A percentile compares a stretch with the other conserved stretches of the same genome.
Conservation (phyloP, 2,329 filamentous ascomycete species). For the Cercospora zeae-maydis region DNA sequence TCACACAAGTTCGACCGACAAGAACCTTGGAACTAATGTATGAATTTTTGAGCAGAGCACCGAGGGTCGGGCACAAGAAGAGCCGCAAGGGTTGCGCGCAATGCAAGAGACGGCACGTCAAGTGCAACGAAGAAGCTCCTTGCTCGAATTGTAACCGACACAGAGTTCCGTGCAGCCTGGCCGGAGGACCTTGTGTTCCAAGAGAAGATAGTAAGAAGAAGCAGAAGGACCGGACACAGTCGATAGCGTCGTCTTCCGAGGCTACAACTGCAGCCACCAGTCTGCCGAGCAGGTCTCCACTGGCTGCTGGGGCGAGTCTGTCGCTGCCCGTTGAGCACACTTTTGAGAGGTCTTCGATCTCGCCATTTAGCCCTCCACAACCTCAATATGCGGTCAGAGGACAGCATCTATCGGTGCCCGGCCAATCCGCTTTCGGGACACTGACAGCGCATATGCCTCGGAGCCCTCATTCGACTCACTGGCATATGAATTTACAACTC, state of each 20-base stretch:
- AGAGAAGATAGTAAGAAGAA: conserved; percentile 31
- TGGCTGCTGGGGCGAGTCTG: not conserved
- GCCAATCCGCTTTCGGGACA: conserved; percentile 21
- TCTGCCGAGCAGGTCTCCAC: not conserved
- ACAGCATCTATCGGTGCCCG: not conserved
- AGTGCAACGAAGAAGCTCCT: conserved; percentile 34
- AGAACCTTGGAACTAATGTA: conserved; percentile 8
- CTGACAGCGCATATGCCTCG: conserved; percentile 30
- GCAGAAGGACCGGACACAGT: not conserved
- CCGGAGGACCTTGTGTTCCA: conserved; percentile 32
- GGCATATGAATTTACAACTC: conserved; percentile 32
- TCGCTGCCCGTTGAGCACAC: not conserved
- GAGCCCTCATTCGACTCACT: conserved; percentile 13
- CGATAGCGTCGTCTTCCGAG: conserved; percentile 2
- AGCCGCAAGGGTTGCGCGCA: conserved; percentile 33
- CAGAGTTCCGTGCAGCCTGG: conserved; percentile 32
- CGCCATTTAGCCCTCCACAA: conserved; percentile 1
- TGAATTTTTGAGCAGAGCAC: conserved; percentile 27
- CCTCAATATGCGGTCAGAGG: not conserved
- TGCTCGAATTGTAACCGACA: conserved; percentile 34
- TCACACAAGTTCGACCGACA: not conserved
- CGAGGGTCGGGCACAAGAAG: conserved; percentile 33
- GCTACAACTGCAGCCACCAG: not conserved
- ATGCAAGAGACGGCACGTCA: conserved; percentile 35
- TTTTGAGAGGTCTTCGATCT: not conserved